Conservation (phyloP, 169 alveolate genomes). For the Sarcocystis neurona region DNA sequence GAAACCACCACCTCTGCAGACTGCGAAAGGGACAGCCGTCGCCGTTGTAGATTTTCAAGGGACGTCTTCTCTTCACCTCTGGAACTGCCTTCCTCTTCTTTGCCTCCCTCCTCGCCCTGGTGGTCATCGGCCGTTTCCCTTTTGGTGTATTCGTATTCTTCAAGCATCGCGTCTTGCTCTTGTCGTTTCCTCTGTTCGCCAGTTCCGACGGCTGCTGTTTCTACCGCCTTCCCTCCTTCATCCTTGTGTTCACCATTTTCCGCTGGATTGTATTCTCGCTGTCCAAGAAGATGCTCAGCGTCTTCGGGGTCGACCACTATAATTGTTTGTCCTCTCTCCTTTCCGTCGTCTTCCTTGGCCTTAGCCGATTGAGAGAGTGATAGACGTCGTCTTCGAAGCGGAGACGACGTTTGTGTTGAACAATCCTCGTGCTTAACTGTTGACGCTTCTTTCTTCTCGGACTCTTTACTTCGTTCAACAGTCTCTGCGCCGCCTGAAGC, state of each 20-base stretch:
- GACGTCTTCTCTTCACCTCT: constrained; percentile 15
- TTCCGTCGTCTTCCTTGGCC: constrained; percentile 2
- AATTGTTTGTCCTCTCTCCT: neutral
- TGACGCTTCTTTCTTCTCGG: no score
- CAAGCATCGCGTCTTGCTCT: no score
- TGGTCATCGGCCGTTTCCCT: no score
- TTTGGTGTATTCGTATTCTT: no score
- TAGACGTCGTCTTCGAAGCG: neutral
- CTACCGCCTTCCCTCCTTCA: neutral
- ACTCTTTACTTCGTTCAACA: no score
- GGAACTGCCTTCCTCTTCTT: neutral
- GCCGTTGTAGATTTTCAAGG: neutral
- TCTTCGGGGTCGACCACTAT: neutral
- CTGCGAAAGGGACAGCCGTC: neutral
- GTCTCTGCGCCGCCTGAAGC: no score
- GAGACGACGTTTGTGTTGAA: no score
- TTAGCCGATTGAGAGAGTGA: constrained; percentile 1
- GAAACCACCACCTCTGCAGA: neutral
- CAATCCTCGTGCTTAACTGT: no score
- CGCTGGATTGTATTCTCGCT: neutral
- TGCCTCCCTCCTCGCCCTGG: neutral
- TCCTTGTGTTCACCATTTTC: neutral
- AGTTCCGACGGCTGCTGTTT: no score
- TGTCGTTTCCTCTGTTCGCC: no score
- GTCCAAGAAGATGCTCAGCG: neutral